Conservation (phyloP, 2,329 filamentous ascomycete genomes). For the Pseudovirgaria hyperparasitica region DNA sequence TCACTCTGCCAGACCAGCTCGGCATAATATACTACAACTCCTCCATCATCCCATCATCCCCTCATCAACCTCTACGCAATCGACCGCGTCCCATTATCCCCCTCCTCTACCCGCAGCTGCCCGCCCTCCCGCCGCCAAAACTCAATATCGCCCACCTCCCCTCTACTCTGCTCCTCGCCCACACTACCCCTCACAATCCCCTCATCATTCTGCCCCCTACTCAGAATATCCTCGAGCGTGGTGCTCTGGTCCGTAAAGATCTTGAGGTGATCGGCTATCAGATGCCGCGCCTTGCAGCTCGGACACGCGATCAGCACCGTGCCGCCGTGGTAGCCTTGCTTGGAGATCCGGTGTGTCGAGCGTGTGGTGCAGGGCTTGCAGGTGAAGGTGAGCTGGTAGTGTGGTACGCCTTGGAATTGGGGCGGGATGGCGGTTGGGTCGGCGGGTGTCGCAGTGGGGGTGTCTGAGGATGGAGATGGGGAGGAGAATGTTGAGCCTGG, state of each 20-base stretch:
- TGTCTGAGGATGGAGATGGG: constrained; percentile 16
- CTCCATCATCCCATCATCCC: no score
- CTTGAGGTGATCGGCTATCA: constrained; percentile 82
- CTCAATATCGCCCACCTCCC: constrained; percentile 1
- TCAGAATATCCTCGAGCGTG: no score
- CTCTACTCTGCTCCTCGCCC: background rate
- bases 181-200: no score
- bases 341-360: constrained; percentile 75
- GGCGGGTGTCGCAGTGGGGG: constrained; percentile 14
- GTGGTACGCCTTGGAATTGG: constrained; percentile 43
- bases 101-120: no score
- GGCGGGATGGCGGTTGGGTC: constrained; percentile 23
- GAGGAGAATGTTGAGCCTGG: constrained; percentile 16
- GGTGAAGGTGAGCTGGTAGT: constrained; percentile 84
- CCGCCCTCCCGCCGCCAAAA: no score
- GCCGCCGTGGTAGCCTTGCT: constrained; percentile 89
- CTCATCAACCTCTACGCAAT: no score
- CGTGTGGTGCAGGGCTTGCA: constrained; percentile 73
- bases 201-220: no score
- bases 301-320: constrained; percentile 85
- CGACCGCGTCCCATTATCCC: no score
- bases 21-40: no score
- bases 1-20: no score
- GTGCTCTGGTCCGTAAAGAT: no score
- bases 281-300: constrained; percentile 69